Percentiles rank a stretch among this genome's conserved stretches.
Conservation (phyloP, 2,329 filamentous ascomycete genomes). For the Alternaria brassicae region DNA sequence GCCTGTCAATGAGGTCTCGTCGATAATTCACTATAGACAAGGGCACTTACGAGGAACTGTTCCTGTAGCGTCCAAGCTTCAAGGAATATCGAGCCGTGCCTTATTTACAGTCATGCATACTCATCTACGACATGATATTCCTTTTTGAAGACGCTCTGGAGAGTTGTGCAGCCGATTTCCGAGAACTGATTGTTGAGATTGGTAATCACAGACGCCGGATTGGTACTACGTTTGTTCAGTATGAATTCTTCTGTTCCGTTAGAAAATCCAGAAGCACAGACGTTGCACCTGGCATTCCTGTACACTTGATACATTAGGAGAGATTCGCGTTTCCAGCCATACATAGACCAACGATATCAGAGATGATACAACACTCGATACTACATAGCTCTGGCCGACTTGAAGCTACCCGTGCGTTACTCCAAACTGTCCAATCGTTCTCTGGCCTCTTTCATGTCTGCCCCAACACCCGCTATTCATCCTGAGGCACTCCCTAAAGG, state of each 20-base stretch:
- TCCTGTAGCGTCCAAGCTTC: background rate
- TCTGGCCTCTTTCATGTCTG: no score
- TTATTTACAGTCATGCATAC: background rate
- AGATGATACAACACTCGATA: no score
- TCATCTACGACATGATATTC: background rate
- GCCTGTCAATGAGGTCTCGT: background rate
- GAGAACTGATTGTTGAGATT: background rate
- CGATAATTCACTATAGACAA: no score
- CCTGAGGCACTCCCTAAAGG: no score
- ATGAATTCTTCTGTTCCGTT: background rate
- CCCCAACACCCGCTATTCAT: no score
- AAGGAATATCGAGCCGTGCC: background rate
- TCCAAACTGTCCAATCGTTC: no score
- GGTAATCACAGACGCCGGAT: background rate
- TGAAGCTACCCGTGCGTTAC: no score
- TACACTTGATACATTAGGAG: background rate
- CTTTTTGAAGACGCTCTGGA: no score
- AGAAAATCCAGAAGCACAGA: background rate
- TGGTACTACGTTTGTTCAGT: background rate
- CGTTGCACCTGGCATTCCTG: background rate
- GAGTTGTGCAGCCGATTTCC: no score
- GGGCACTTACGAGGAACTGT: background rate
- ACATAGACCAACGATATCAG: no score
- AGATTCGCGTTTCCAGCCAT: conserved; percentile 1
- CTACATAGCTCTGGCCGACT: no score